These are phyloP conservation scores for Aspergillus proliferans DNA, from an alignment of 2,329 filamentous ascomycete genomes.

Conservation along the genomic window DNA sequence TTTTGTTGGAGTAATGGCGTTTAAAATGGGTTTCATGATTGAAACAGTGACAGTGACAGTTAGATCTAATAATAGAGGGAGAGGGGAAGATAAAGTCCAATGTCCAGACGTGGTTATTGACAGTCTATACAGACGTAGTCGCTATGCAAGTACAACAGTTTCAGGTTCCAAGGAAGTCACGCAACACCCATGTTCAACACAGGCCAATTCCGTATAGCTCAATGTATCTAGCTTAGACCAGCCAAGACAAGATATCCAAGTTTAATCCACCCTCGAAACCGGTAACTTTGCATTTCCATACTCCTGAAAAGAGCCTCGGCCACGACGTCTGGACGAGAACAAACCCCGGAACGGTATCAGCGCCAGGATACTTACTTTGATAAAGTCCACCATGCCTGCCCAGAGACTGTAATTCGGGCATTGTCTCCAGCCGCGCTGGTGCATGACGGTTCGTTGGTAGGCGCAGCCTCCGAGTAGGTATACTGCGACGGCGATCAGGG, in stretches of 20 bases:
- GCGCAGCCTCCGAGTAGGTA: slow-evolving; percentile 90
- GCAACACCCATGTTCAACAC: slow-evolving; percentile 5
- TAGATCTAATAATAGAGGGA: background rate
- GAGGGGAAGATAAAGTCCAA: background rate
- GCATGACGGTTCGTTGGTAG: slow-evolving; percentile 89
- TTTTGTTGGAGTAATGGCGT: background rate
- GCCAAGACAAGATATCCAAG: slow-evolving; percentile 13
- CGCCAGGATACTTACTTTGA: slow-evolving; percentile 60
- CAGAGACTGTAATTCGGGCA: slow-evolving; percentile 91
- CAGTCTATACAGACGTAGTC: background rate
- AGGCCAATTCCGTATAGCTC: background rate
- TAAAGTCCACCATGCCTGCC: slow-evolving; percentile 77
- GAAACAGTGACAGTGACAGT: background rate
- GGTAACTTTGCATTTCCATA: slow-evolving; percentile 20
- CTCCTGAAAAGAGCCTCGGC: slow-evolving; percentile 16
- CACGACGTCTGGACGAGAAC: slow-evolving; percentile 20
- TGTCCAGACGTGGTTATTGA: slow-evolving; percentile 1
- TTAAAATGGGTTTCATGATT: background rate
- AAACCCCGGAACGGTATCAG: slow-evolving; percentile 29
- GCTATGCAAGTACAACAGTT: background rate
- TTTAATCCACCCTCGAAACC: slow-evolving; percentile 32
- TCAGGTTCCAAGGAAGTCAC: background rate
- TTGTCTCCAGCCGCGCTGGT: slow-evolving; percentile 92
- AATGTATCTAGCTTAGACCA: slow-evolving; percentile 14
- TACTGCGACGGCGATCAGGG: slow-evolving; percentile 68